Percentiles rank a stretch among this genome's conserved stretches.
Evolutionary conservation across 164 flowering plant genomes (phyloP).

Genomic region (Chloranthus sessilifolius): DNA sequence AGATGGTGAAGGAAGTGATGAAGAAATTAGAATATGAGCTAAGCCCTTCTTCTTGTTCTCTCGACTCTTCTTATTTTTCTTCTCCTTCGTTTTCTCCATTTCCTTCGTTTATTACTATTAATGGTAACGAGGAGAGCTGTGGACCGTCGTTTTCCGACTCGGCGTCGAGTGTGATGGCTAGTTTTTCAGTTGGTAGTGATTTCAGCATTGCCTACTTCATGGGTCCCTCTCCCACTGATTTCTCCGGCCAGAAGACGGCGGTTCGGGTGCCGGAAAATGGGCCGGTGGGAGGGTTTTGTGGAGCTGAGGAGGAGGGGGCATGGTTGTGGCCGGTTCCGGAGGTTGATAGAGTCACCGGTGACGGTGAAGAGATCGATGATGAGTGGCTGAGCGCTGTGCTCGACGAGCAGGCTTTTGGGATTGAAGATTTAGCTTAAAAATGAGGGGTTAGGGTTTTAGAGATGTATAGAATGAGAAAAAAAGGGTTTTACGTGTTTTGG

Average conservation of each 20-base stretch:
- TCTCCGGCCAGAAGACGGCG: neutral
- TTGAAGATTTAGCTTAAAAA: no score
- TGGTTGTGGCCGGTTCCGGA: no score
- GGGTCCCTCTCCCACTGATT: neutral
- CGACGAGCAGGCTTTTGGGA: neutral
- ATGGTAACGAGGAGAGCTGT: conserved; percentile 22
- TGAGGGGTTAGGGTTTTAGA: neutral
- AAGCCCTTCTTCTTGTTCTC: neutral
- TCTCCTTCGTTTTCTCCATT: no score
- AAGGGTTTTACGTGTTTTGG: no score
- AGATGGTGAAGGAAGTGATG: conserved; percentile 15
- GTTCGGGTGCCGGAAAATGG: neutral
- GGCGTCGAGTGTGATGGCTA: conserved; percentile 18
- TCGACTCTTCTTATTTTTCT: neutral
- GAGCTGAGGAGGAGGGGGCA: neutral
- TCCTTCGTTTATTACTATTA: conserved; percentile 15
- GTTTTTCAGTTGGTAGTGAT: conserved; percentile 10
- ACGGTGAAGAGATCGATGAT: conserved; percentile 6
- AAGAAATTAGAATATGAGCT: conserved; percentile 9
- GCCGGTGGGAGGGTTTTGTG: neutral
- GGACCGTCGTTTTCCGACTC: conserved; percentile 20
- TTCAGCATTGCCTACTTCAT: conserved; percentile 7
- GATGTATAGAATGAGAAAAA: no score
- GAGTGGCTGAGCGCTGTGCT: conserved; percentile 12
- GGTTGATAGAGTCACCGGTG: neutral